Conservation (phyloP, 228 moss, liverwort and hornwort genomes). For the Sphagnum fallax region DNA sequence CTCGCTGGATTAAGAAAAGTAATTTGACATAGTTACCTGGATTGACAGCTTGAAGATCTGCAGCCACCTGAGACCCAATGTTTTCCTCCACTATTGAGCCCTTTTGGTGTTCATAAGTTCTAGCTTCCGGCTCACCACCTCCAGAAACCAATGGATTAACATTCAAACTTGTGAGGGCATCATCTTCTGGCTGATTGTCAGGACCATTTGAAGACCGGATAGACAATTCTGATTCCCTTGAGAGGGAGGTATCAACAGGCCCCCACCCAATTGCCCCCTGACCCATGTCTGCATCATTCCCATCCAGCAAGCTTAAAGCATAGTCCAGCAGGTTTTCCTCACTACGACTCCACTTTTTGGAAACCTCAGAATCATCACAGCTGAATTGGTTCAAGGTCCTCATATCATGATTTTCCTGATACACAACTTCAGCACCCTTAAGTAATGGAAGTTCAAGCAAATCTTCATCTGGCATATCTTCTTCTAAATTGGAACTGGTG, state of each 20-base stretch:
- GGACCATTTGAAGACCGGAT: not conserved
- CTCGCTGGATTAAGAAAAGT: not conserved
- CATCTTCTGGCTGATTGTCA: not conserved
- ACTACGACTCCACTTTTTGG: slow-evolving; percentile 35
- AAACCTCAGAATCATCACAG: slow-evolving; percentile 2
- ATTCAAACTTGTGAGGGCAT: not conserved
- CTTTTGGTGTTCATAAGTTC: not conserved
- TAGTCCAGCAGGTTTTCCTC: slow-evolving; percentile 45
- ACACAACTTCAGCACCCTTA: not conserved
- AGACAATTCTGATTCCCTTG: not conserved
- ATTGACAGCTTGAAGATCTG: no score
- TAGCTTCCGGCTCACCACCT: not conserved
- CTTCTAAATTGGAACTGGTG: slow-evolving; percentile 24
- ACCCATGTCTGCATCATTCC: not conserved
- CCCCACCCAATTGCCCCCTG: not conserved
- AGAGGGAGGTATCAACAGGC: not conserved
- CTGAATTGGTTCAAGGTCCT: not conserved
- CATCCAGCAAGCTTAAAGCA: slow-evolving; percentile 11
- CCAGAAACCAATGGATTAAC: not conserved
- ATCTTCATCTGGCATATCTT: slow-evolving; percentile 35
- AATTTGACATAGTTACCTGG: not conserved
- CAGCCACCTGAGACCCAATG: not conserved
- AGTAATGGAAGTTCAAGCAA: slow-evolving; percentile 47
- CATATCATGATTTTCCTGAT: not conserved
- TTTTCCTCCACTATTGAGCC: not conserved